Evolutionary conservation across 2,329 filamentous ascomycete species (phyloP).

Genomic region (Achaetomium macrosporum): DNA sequence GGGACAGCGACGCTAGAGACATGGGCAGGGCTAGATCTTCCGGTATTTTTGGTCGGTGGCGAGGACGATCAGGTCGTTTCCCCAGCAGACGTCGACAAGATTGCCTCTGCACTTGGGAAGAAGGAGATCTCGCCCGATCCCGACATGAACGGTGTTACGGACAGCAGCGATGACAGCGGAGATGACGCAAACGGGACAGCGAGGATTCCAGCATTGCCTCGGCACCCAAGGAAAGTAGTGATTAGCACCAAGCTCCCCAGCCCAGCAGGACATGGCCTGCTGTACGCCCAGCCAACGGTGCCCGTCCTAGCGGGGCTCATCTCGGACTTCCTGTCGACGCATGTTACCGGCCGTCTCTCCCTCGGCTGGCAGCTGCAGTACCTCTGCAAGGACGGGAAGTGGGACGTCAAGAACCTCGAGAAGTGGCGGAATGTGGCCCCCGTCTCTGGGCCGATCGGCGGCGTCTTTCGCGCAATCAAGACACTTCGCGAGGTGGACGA

Average conservation of each 20-base stretch:
- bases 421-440: slow-evolving; percentile 82
- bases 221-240: slow-evolving; percentile 49
- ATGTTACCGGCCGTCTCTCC: slow-evolving; percentile 71
- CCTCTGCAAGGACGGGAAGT: slow-evolving; percentile 84
- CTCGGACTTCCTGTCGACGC: slow-evolving; percentile 69
- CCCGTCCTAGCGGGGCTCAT: slow-evolving; percentile 75
- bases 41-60: slow-evolving; percentile 73
- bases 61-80: slow-evolving; percentile 71
- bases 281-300: slow-evolving; percentile 72
- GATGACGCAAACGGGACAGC: background rate
- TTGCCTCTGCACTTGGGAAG: slow-evolving; percentile 41
- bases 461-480: slow-evolving; percentile 83
- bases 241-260: slow-evolving; percentile 65
- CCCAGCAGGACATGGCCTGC: slow-evolving; percentile 75
- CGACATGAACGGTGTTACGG: slow-evolving; percentile 20
- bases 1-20: slow-evolving; percentile 63
- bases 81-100: slow-evolving; percentile 63
- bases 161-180: slow-evolving; percentile 11
- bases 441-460: slow-evolving; percentile 71
- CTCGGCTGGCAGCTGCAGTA: slow-evolving; percentile 89
- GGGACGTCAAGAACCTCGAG: slow-evolving; percentile 92
- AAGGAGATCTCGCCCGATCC: slow-evolving; percentile 18
- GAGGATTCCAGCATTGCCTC: slow-evolving; percentile 42
- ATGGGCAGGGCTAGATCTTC: slow-evolving; percentile 68
- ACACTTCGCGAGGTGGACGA: slow-evolving; percentile 87